Evolutionary conservation across 805 yeast genomes (phyloP).

Genomic region (Pichia occidentalis): DNA sequence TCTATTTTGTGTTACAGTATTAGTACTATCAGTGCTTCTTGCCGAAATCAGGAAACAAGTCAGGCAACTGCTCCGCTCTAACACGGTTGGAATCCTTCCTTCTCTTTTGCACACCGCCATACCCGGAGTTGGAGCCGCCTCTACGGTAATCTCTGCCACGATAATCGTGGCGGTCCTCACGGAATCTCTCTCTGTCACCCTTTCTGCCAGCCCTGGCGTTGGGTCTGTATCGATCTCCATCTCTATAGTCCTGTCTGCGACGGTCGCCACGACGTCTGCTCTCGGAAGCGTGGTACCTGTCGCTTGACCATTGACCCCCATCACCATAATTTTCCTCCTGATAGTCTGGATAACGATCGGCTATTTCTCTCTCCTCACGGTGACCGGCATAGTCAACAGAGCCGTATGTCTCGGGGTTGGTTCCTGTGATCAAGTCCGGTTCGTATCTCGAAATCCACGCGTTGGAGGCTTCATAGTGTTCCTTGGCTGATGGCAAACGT

Average conservation of each 20-base stretch:
- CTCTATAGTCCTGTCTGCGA: neutral
- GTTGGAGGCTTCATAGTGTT: conserved; percentile 14
- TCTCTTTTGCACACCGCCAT: neutral
- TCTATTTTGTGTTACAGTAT: no score
- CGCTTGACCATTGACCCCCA: neutral
- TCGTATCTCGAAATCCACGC: conserved; percentile 11
- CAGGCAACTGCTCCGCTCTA: neutral
- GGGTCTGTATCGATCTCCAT: no score
- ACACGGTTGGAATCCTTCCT: neutral
- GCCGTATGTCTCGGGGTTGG: conserved; percentile 32
- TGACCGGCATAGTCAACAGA: conserved; percentile 30
- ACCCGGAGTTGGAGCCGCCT: no score
- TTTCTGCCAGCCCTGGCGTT: no score
- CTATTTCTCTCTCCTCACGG: conserved; percentile 24
- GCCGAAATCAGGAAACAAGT: neutral
- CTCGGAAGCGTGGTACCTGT: conserved; percentile 6
- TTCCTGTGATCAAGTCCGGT: conserved; percentile 31
- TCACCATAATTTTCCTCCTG: conserved; percentile 6
- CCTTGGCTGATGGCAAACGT: conserved; percentile 20
- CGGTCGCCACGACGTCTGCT: no score
- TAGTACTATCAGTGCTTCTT: no score
- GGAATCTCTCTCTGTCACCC: no score
- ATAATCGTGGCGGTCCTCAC: no score
- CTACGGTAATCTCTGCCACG: no score
- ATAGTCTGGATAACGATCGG: neutral